Evolutionary conservation across 371 early-diverging fungal genomes (phyloP).

Genomic region (Circinella umbellata): DNA sequence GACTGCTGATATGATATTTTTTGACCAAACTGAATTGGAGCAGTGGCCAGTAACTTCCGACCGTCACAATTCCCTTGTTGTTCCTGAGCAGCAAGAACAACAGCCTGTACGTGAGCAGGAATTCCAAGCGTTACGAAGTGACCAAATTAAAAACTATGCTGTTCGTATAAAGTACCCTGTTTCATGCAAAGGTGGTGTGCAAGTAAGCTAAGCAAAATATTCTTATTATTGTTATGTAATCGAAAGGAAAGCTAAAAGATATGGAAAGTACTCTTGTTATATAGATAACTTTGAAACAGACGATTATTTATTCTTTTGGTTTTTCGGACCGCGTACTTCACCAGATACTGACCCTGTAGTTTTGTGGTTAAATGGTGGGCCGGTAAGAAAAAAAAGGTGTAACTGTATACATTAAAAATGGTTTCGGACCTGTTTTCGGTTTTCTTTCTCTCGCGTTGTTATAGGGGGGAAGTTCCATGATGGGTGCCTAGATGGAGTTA

Average conservation of each 20-base stretch:
- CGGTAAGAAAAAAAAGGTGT: slow-evolving; percentile 34
- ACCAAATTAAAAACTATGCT: slow-evolving; percentile 26
- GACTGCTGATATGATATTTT: neutral
- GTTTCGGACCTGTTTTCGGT: neutral
- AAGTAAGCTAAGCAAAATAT: slow-evolving; percentile 21
- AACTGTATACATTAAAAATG: neutral
- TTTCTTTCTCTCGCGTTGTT: no score
- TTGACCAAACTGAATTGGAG: neutral
- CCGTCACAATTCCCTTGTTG: neutral
- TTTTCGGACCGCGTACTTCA: slow-evolving; percentile 80
- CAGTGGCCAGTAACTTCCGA: neutral
- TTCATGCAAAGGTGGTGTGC: slow-evolving; percentile 40
- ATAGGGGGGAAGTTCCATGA: slow-evolving; percentile 67
- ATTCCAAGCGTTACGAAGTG: slow-evolving; percentile 24
- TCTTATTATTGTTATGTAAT: no score
- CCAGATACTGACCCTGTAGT: slow-evolving; percentile 77
- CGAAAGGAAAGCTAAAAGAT: no score
- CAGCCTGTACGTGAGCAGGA: neutral
- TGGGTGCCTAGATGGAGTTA: slow-evolving; percentile 84
- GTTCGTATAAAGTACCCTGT: slow-evolving; percentile 36
- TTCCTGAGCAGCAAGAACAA: neutral
- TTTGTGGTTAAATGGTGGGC: slow-evolving; percentile 83
- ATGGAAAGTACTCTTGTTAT: slow-evolving; percentile 55
- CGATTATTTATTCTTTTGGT: slow-evolving; percentile 82
- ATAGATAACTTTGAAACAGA: slow-evolving; percentile 58